phyloP scores from a whole-genome alignment of 345 rosid species.

The Xanthoceras sorbifolium region DNA sequence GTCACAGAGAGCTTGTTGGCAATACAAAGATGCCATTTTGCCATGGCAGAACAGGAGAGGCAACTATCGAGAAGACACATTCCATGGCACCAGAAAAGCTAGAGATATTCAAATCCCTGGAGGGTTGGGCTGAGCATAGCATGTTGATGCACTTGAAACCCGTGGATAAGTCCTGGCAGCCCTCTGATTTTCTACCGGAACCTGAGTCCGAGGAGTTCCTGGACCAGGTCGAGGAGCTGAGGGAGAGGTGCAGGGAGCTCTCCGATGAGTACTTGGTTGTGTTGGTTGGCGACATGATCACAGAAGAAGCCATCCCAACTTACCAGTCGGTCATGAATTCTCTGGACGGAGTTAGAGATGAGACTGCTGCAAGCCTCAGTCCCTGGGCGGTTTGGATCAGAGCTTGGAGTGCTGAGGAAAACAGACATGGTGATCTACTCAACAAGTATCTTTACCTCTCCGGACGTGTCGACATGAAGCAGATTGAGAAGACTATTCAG shows the following conservation, averaged over 20 bases:
- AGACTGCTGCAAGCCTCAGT: slow-evolving; percentile 38
- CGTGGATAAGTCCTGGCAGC: slow-evolving; percentile 47
- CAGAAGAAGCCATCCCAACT: slow-evolving; percentile 48
- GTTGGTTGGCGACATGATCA: slow-evolving; percentile 47
- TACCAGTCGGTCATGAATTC: slow-evolving; percentile 42
- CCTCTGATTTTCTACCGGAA: slow-evolving; percentile 42
- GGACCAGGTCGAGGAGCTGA: slow-evolving; percentile 37
- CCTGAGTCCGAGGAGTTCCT: slow-evolving; percentile 35
- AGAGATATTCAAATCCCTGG: slow-evolving; percentile 43
- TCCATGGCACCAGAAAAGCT: slow-evolving; percentile 43
- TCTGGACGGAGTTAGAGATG: slow-evolving; percentile 39
- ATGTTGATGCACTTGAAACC: slow-evolving; percentile 38
- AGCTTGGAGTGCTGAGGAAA: slow-evolving; percentile 50
- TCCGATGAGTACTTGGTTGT: slow-evolving; percentile 45
- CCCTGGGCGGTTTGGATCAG: slow-evolving; percentile 45
- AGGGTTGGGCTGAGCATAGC: slow-evolving; percentile 41
- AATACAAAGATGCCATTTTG: too few relatives aligned
- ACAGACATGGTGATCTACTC: slow-evolving; percentile 48
- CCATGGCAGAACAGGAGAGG: too few relatives aligned
- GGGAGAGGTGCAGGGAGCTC: slow-evolving; percentile 35
- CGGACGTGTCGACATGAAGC: slow-evolving; percentile 47
- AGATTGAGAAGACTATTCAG: slow-evolving; percentile 45
- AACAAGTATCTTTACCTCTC: slow-evolving; percentile 45
- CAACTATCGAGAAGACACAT: too few relatives aligned
- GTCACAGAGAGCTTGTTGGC: too few relatives aligned